phyloP scores from a whole-genome alignment of 1,139 yeast species.

The Pichia sp. region DNA sequence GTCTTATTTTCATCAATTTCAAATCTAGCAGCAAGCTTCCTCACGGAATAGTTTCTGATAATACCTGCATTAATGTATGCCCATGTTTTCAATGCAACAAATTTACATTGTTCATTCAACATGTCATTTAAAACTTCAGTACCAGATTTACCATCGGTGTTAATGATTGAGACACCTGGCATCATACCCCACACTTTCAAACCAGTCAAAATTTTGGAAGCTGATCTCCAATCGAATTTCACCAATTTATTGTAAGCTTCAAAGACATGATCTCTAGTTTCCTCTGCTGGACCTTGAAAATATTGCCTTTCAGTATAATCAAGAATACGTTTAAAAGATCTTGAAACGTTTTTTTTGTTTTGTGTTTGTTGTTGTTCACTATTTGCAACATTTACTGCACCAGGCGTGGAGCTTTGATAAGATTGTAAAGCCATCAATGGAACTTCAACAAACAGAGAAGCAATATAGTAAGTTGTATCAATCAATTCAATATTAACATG shows the following conservation, averaged over 20 bases:
- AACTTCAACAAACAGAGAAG: constrained; percentile 83
- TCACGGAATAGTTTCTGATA: constrained; percentile 13
- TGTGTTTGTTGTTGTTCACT: constrained; percentile 20
- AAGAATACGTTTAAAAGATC: constrained; percentile 85
- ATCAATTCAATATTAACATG: constrained; percentile 93
- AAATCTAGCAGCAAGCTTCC: constrained; percentile 32
- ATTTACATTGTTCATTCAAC: constrained; percentile 59
- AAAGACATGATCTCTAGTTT: constrained; percentile 88
- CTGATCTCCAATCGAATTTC: constrained; percentile 82
- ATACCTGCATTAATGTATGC: constrained; percentile 16
- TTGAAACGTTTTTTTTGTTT: constrained; percentile 32
- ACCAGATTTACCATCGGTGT: constrained; percentile 12
- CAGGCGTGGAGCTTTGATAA: constrained; percentile 15
- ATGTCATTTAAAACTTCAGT: constrained; percentile 28
- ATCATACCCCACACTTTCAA: constrained; percentile 75
- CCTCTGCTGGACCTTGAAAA: constrained; percentile 97
- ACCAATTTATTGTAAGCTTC: constrained; percentile 88
- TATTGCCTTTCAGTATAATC: constrained; percentile 93
- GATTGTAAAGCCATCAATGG: constrained; percentile 60
- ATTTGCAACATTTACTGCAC: constrained; percentile 40
- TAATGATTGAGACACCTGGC: constrained; percentile 14
- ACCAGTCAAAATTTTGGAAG: constrained; percentile 61
- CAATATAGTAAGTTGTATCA: constrained; percentile 89
- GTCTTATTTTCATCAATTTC: constrained; percentile 53
- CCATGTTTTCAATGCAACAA: constrained; percentile 35